Conservation (phyloP, 176 grass and related monocot genomes). For the Alloteropsis semialata region DNA sequence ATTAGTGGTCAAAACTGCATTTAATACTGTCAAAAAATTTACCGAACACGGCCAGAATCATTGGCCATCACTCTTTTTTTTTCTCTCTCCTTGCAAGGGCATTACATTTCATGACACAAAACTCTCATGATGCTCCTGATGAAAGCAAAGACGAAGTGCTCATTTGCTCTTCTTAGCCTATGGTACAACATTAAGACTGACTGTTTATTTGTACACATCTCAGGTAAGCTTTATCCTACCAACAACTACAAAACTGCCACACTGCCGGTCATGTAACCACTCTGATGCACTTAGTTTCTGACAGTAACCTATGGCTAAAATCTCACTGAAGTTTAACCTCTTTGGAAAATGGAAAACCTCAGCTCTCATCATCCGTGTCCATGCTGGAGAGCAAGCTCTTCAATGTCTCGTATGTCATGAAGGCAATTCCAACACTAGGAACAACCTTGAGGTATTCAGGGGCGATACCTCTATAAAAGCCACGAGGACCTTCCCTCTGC, state of each 20-base stretch:
- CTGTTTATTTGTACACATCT: not conserved
- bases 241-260: constrained; percentile 70
- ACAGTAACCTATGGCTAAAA: constrained; percentile 37
- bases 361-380: constrained; percentile 24
- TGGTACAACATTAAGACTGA: constrained; percentile 21
- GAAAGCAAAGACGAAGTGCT: not conserved
- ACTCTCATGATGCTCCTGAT: constrained; percentile 16
- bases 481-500: constrained; percentile 59
- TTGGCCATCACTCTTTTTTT: no score
- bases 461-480: constrained; percentile 87
- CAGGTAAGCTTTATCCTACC: constrained; percentile 45
- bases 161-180: constrained; percentile 23
- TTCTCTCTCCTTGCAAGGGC: not conserved
- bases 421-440: constrained; percentile 87
- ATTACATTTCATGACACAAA: constrained; percentile 26
- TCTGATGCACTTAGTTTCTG: constrained; percentile 21
- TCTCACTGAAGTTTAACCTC: not conserved
- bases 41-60: no score
- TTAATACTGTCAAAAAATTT: no score
- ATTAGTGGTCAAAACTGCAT: no score
- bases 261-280: constrained; percentile 34
- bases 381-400: constrained; percentile 58
- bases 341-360: not conserved
- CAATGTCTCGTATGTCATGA: constrained; percentile 89
- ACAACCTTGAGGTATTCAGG: constrained; percentile 96